These are phyloP conservation scores for Drosera spatulata DNA, from an alignment of 179 eudicot species.

Conservation along the genomic window DNA sequence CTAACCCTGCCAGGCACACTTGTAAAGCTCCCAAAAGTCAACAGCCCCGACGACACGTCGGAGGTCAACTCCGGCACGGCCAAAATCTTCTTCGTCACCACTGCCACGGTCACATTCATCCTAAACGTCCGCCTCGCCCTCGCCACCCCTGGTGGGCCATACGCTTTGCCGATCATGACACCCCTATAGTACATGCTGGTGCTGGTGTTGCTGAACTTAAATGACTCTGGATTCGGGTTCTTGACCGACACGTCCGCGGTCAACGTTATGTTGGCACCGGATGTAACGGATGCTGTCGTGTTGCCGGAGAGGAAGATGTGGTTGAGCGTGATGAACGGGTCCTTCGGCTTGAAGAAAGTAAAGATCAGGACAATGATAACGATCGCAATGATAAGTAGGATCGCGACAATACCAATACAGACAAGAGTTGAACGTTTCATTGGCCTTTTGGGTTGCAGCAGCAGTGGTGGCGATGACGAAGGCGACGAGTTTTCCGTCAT, in stretches of 20 bases:
- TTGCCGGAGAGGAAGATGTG: constrained; percentile 6
- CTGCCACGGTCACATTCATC: constrained; percentile 21
- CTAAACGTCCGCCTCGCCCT: constrained; percentile 24
- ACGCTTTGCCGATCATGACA: constrained; percentile 20
- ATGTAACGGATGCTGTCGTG: constrained; percentile 3
- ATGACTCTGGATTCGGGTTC: constrained; percentile 32
- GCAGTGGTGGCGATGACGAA: too few species aligned
- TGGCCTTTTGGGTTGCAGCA: too few species aligned
- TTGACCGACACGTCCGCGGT: constrained; percentile 31
- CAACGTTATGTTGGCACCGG: constrained; percentile 17
- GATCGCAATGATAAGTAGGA: background rate
- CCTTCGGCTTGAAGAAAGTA: constrained; percentile 22
- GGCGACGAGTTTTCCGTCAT: too few species aligned
- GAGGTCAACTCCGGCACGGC: constrained; percentile 7
- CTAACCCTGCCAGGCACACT: constrained; percentile 25
- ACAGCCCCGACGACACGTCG: constrained; percentile 13
- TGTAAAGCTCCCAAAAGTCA: constrained; percentile 18
- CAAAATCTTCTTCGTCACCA: constrained; percentile 12
- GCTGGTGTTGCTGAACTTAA: constrained; percentile 26
- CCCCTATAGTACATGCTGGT: constrained; percentile 20
- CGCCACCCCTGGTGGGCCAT: constrained; percentile 26
- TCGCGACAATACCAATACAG: too few species aligned
- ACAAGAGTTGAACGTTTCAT: too few species aligned
- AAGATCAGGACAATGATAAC: constrained; percentile 8
- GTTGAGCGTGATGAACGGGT: constrained; percentile 18